Evolutionary conservation across 2,329 filamentous ascomycete genomes (phyloP), one percentile per base, ranked within the genome.

Genomic region (Rosellinia necatrix): DNA sequence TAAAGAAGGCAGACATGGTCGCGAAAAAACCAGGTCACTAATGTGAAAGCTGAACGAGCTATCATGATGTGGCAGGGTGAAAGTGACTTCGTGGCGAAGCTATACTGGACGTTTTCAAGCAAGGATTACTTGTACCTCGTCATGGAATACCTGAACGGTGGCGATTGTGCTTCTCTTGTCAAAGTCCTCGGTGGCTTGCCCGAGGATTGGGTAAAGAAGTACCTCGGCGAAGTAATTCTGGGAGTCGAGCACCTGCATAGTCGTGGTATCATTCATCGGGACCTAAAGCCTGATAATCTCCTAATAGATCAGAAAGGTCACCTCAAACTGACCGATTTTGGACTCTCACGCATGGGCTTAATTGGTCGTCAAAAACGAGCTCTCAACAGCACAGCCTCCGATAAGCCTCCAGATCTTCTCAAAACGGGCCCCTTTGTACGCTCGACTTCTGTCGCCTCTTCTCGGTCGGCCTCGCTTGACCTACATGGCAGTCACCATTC

Each of bases 51-150:
- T 7, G 94, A 99, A 75, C 85, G 94, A 64, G 96, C 96, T 19
- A 99, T 99, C 70, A 97, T 99, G 94, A 99, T 99, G 94, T 97
- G 94, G 91, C 94, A 99, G 76, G 94, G 94, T 19, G 92, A 97
- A 73, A 99, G 96, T 72, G 94, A 99, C 58, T 99, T 99, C 71
- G 94, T 99, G 55, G 94, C 94, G 22, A 99, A 99, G 76, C 82
- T 99, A 10, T 99, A 97, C 76, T 99, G 96, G 96, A 99, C 94
- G 0, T 99, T 99, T 70, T 96, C 94, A 3, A 99, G 93, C 80
- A 99, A 99, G 70, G 94, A 99, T 70, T 99, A 97, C 70, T 85
- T 99, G 21, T 99, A 97, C 70, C 81, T 99, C 56, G 94, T 99
- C 21, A 99, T 99, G 94, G 94, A 99, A 71, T 99, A 99, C 74